These are phyloP conservation scores for Cryptococcus sp. DNA, from an alignment of 1,284 basidiomycete genomes.

Conservation along the genomic window DNA sequence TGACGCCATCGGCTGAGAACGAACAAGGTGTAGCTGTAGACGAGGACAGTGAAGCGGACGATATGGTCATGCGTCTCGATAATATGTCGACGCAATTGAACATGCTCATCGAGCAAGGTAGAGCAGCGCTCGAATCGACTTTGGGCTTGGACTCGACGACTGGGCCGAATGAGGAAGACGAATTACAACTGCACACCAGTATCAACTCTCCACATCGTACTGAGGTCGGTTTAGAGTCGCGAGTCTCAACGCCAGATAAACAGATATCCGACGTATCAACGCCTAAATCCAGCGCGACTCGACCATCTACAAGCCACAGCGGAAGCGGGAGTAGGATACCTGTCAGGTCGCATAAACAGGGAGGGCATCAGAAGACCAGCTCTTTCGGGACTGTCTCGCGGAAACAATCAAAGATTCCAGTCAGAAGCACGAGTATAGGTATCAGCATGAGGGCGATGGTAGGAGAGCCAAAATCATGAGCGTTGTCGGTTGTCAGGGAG, in stretches of 20 bases:
- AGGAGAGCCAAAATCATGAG: not conserved
- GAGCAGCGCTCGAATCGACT: constrained; percentile 11
- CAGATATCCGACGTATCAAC: too few relatives aligned
- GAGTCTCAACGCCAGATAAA: too few relatives aligned
- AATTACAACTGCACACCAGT: too few relatives aligned
- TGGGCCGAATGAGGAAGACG: not conserved
- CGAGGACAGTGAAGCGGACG: constrained; percentile 7
- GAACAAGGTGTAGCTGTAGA: constrained; percentile 3
- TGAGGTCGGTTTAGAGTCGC: too few relatives aligned
- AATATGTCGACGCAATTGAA: constrained; percentile 11
- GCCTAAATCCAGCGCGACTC: too few relatives aligned
- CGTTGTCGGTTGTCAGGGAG: too few relatives aligned
- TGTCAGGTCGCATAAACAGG: not conserved
- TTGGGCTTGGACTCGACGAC: not conserved
- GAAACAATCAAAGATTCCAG: not conserved
- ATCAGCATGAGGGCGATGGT: not conserved
- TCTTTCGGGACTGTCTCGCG: too few relatives aligned
- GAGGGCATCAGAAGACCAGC: too few relatives aligned
- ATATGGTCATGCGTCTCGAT: constrained; percentile 13
- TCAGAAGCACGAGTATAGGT: constrained; percentile 6
- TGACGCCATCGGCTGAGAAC: not conserved
- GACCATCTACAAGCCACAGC: not conserved
- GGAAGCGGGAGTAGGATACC: constrained; percentile 3
- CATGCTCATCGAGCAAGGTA: constrained; percentile 13
- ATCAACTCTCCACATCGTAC: too few relatives aligned